Base-by-base conservation (phyloP, 2,329 filamentous ascomycete species). In the Pseudocercospora ulei region DNA sequence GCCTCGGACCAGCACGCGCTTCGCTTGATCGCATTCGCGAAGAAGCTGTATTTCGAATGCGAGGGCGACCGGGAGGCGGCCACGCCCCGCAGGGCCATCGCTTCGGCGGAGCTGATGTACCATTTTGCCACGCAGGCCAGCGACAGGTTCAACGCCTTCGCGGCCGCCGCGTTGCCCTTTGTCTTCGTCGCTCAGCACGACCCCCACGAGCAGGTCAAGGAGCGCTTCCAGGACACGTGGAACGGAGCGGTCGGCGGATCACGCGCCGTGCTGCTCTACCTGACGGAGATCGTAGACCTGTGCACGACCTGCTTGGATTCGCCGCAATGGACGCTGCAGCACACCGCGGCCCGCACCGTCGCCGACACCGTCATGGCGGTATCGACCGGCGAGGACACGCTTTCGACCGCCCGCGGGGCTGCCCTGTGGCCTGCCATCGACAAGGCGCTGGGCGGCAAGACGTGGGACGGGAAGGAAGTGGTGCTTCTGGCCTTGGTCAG, bases 101-200 rank as follows among this genome's bases (percentile, higher is more conserved):
- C 88, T 41, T 71, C 87, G 2, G 82, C 81, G 2, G 86, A 95
- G 54, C 79, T 87, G n/a, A 66, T 93, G 6, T 73, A 86, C 30
- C 78, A 85, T 0, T 72, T 93, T 9, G 81, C 84, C 8, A 93
- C 92, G 62, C 72, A 88, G 42, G 86, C 88, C 0, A 83, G 85
- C 2, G 90, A 98, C 61, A 78, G 83, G 31, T 95, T 96, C 61
- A 80, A 78, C 31, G 70, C 78, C 1, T 71, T 94, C 19, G 80
- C 87, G 39, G 69, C 78, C 0, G 71, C 75, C 3, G 72, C 93
- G 2, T 65, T 98, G 2, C 90, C 90, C 0, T 88, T 96, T 52
- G 73, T 87, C 1, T 98, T 92, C 57, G 70, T 96, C 17, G 85
- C 77, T 2, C 83, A 85, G 54, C 82, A 94, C 54, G 90, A 98